Evolutionary conservation across 345 rosid species (phyloP).

Genomic region (Arabidopsis thaliana): TAIR10.1 NC_003074.8:6574001-6574500

Average conservation of each 20-base stretch:
- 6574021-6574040: constrained; percentile 61
- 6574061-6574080: background rate
- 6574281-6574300: constrained; percentile 15
- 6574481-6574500: constrained; percentile 91
- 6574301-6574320: constrained; percentile 8
- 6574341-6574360: constrained; percentile 22
- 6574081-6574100: too few relatives aligned
- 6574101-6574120: too few relatives aligned
- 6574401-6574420: constrained; percentile 14
- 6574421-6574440: constrained; percentile 61
- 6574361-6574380: constrained; percentile 7
- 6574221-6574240: background rate
- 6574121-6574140: background rate
- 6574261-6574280: constrained; percentile 13
- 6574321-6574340: constrained; percentile 19
- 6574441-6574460: constrained; percentile 61
- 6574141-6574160: constrained; percentile 1
- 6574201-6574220: constrained; percentile 22
- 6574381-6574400: constrained; percentile 9
- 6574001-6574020: constrained; percentile 78
- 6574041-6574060: constrained; percentile 53
- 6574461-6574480: constrained; percentile 62
- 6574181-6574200: constrained; percentile 18
- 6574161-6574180: constrained; percentile 6
- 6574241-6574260: constrained; percentile 19